Conservation (phyloP, 176 grass and related monocot genomes). For the Areca catechu region DNA sequence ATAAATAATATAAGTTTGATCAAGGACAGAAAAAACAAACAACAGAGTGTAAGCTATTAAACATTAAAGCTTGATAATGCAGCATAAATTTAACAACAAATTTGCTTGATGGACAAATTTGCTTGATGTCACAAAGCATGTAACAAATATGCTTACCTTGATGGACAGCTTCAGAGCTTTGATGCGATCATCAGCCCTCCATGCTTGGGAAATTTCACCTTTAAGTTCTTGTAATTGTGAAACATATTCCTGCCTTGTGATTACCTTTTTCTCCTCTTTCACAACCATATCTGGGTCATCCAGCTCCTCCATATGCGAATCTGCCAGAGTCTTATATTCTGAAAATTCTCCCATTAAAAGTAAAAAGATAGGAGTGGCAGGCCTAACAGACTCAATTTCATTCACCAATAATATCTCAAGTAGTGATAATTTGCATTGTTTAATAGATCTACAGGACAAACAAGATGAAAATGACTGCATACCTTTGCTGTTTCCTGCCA, state of each 20-base stretch:
- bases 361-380: neutral
- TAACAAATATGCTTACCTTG: neutral
- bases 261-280: slow-evolving; percentile 12
- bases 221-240: slow-evolving; percentile 17
- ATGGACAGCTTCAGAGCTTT: slow-evolving; percentile 17
- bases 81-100: too few relatives aligned
- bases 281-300: slow-evolving; percentile 4
- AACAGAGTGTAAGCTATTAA: too few relatives aligned
- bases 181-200: slow-evolving; percentile 14
- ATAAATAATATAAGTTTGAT: too few relatives aligned
- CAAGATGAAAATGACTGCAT: neutral
- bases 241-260: slow-evolving; percentile 5
- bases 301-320: slow-evolving; percentile 10
- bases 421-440: neutral
- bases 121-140: too few relatives aligned
- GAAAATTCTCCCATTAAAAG: neutral
- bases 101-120: too few relatives aligned
- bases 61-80: too few relatives aligned
- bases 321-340: slow-evolving; percentile 6
- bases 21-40: too few relatives aligned
- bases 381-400: neutral
- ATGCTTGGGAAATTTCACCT: slow-evolving; percentile 14
- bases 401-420: too few relatives aligned
- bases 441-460: neutral
- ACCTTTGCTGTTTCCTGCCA: slow-evolving; percentile 10